Base-by-base conservation (phyloP, 148 eudicot genomes). In the Chenopodium berlandieri region DNA sequence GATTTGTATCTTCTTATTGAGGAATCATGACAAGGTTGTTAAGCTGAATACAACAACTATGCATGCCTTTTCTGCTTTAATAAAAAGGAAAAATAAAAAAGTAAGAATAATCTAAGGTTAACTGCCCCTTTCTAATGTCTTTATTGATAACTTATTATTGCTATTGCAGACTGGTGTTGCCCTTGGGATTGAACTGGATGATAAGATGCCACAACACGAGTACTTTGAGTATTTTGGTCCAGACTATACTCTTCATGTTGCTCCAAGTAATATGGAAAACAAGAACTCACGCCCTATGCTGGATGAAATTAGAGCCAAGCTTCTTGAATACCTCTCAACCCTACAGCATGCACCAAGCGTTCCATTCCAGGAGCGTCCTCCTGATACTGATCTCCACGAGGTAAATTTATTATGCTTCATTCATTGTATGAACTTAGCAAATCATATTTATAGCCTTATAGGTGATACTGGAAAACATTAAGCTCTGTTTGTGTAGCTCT, bases 301-400 rank as follows among this genome's bases (percentile, higher is more conserved):
- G 87, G 98, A 94, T 16, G 92, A 91, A 13, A 94, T 92, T 58
- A 89, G 88, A 83, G 79, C 84, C 79, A 87, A 87, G 89, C 97
- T 94, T 91, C 93, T 94, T 75, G 97, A 92, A 25, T 75, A 92
- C 86, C 91, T 94, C 56, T 88, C 97, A 79, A 89, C 82, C 62
- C 90, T 94, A 80, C 94, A 94, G 77, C 97, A 94, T 87, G 98
- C 98, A 54, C 98, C 98, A 70, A 94, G 98, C 84, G 98, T 94
- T 62, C 93, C 84, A 69, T 94, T 94, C 84, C 96, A 92, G 88
- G 98, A 94, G 71, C 90, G 97, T 25, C 97, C 94, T 32, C 98
- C 98, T 66, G 91, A 90, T 23, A 85, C 90, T 68, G 92, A 91
- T 81, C 85, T 92, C 73, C 93, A 88, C 25, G 94, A 94, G 98